A percentile compares a stretch with the other conserved stretches of the same genome.
These are phyloP conservation scores for Heimioporus sp. DNA, from an alignment of 768 basidiomycete species.

Conservation along the genomic window DNA sequence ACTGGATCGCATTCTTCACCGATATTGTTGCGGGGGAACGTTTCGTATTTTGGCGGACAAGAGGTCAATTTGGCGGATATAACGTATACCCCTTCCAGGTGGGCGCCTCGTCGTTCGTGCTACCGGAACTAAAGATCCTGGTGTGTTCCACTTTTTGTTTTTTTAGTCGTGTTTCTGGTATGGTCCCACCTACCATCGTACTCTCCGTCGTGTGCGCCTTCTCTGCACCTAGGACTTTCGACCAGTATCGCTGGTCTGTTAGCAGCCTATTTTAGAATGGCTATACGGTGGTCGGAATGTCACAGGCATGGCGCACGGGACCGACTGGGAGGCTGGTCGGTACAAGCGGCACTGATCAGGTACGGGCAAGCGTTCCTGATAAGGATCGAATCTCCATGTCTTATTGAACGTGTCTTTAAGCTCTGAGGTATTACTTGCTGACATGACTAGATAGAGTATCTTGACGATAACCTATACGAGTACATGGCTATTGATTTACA, in stretches of 20 bases:
- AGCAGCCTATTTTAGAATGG: constrained; percentile 46
- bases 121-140: too few relatives aligned
- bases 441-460: too few relatives aligned
- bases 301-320: constrained; percentile 51
- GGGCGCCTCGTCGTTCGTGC: constrained; percentile 13
- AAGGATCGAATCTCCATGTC: too few relatives aligned
- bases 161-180: too few relatives aligned
- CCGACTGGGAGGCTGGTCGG: constrained; percentile 45
- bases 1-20: constrained; percentile 48
- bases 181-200: too few relatives aligned
- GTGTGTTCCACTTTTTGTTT: too few relatives aligned
- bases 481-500: too few relatives aligned
- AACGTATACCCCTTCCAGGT: constrained; percentile 42
- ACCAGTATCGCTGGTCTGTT: constrained; percentile 46
- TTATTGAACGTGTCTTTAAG: too few relatives aligned
- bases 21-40: constrained; percentile 47
- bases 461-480: too few relatives aligned
- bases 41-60: constrained; percentile 41
- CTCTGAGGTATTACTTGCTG: too few relatives aligned
- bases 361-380: constrained; percentile 12
- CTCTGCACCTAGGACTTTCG: too few relatives aligned
- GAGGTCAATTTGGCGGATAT: constrained; percentile 47
- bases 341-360: constrained; percentile 47
- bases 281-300: constrained; percentile 51
- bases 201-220: too few relatives aligned